Percentiles rank a stretch among this genome's conserved stretches.
Evolutionary conservation across 805 yeast species (phyloP).

Genomic region (Ogataea pini): DNA sequence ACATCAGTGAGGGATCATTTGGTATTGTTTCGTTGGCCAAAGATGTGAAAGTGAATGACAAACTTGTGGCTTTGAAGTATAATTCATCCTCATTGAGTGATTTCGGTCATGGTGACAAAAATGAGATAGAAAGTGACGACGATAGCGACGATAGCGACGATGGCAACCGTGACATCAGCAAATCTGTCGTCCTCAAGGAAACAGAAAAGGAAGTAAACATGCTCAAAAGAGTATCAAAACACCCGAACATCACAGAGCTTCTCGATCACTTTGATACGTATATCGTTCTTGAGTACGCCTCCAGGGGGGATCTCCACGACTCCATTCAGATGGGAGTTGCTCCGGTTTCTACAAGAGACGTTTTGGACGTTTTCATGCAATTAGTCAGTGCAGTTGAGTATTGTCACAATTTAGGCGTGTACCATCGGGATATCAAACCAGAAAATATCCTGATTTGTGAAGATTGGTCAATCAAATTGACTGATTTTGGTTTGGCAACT

Average conservation of each 20-base stretch:
- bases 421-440: conserved; percentile 59
- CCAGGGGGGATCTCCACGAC: conserved; percentile 85
- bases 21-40: conserved; percentile 89
- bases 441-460: conserved; percentile 54
- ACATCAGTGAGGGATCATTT: conserved; percentile 89
- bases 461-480: conserved; percentile 57
- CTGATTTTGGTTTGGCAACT: conserved; percentile 64
- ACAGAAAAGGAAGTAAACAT: conserved; percentile 70
- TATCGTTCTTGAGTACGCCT: conserved; percentile 72
- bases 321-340: conserved; percentile 67
- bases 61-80: conserved; percentile 82
- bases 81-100: conserved; percentile 60
- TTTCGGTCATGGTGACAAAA: conserved; percentile 26
- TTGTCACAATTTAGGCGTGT: conserved; percentile 50
- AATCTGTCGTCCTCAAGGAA: conserved; percentile 47
- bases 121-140: conserved; percentile 17
- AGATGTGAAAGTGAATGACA: conserved; percentile 50
- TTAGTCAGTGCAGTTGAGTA: conserved; percentile 50
- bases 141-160: neutral
- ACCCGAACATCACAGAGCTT: conserved; percentile 47
- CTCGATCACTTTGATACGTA: conserved; percentile 54
- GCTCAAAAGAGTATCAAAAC: conserved; percentile 59
- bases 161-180: conserved; percentile 19
- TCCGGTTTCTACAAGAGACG: conserved; percentile 58
- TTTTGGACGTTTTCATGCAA: conserved; percentile 54